A percentile compares a stretch with the other conserved stretches of the same genome.
Evolutionary conservation across 352 stramenopile genomes (phyloP).

Genomic region (Phytopythium montanum): DNA sequence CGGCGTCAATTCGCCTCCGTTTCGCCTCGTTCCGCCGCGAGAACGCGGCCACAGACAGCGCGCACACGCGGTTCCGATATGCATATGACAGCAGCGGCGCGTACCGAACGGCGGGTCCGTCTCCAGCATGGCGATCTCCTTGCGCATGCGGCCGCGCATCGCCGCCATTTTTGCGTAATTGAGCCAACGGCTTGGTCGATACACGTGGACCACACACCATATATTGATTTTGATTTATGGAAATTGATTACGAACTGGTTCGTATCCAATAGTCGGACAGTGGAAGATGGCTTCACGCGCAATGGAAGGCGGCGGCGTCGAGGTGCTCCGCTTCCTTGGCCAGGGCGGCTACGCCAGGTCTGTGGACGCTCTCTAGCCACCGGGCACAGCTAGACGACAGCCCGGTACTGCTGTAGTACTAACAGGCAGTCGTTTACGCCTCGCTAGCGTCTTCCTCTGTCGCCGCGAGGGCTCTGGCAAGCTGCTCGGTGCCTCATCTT

Average conservation of each 20-base stretch:
- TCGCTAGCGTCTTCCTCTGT: slow-evolving; percentile 45
- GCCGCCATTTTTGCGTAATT: slow-evolving; percentile 38
- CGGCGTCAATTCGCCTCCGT: neutral
- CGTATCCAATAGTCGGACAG: neutral
- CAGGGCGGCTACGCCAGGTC: slow-evolving; percentile 65
- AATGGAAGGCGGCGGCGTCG: slow-evolving; percentile 50
- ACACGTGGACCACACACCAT: neutral
- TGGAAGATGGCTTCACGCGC: slow-evolving; percentile 15
- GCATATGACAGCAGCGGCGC: neutral
- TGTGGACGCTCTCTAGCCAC: neutral
- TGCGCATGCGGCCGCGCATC: slow-evolving; percentile 78
- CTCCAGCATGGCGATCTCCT: slow-evolving; percentile 84
- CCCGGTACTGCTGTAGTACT: slow-evolving; percentile 1
- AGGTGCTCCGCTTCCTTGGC: slow-evolving; percentile 49
- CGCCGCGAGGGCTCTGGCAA: slow-evolving; percentile 16
- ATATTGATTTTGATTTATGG: neutral
- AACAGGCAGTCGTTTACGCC: neutral
- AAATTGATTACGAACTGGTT: too few species aligned
- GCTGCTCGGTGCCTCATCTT: slow-evolving; percentile 29
- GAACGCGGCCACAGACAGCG: neutral
- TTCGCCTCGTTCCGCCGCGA: neutral
- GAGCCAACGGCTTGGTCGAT: neutral
- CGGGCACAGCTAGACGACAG: neutral
- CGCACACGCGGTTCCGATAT: neutral
- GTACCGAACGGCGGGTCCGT: slow-evolving; percentile 68